Conservation (phyloP, 2,329 filamentous ascomycete species). For the Talaromyces sp. region DNA sequence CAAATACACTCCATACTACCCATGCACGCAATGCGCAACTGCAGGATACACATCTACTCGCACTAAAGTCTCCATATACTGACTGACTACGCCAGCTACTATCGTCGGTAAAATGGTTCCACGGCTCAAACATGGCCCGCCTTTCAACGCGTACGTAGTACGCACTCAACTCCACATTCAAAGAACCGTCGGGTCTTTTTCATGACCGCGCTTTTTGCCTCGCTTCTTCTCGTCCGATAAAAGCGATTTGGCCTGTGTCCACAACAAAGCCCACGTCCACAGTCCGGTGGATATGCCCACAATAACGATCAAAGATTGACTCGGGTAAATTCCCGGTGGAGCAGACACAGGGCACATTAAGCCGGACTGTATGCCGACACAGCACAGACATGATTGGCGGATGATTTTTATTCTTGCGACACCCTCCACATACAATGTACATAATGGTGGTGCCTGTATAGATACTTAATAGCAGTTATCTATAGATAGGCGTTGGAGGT, state of each 20-base stretch:
- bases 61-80: neutral
- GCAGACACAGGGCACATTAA: neutral
- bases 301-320: neutral
- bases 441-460: neutral
- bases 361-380: neutral
- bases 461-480: neutral
- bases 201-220: neutral
- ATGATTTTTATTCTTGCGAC: neutral
- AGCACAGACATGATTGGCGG: neutral
- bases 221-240: neutral
- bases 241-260: neutral
- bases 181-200: neutral
- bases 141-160: neutral
- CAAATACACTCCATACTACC: neutral
- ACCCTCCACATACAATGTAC: neutral
- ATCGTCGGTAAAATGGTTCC: neutral
- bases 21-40: neutral
- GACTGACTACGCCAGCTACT: neutral
- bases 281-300: neutral
- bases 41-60: neutral
- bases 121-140: neutral
- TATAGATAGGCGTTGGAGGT: neutral
- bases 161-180: neutral
- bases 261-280: neutral
- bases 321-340: slow-evolving; percentile 4